These are phyloP conservation scores for Agaricales sp. DNA, from an alignment of 1,284 basidiomycete species.

Conservation along the genomic window DNA sequence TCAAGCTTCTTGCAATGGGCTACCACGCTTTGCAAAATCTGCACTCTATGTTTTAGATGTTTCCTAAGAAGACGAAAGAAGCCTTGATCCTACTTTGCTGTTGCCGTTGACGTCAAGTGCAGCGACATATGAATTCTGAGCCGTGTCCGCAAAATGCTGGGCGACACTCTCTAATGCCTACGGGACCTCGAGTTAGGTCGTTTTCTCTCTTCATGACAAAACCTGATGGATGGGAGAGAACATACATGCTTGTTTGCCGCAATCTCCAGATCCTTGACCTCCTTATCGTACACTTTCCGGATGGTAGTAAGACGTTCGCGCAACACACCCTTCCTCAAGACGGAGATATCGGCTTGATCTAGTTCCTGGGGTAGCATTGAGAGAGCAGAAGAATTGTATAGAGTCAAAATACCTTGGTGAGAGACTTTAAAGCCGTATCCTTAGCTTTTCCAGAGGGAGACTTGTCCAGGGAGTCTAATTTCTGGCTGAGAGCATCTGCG, in stretches of 20 bases:
- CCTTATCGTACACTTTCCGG: conserved; percentile 81
- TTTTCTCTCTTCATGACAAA: not conserved
- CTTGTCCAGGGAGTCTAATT: conserved; percentile 57
- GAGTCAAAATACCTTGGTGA: conserved; percentile 59
- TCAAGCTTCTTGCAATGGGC: conserved; percentile 67
- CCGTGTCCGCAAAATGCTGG: conserved; percentile 70
- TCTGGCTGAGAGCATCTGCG: conserved; percentile 56
- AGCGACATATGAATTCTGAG: conserved; percentile 62
- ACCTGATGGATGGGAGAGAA: conserved; percentile 5
- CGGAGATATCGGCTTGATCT: conserved; percentile 82
- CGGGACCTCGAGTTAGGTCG: conserved; percentile 5
- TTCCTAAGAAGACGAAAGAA: not conserved
- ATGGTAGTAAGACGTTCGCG: conserved; percentile 65
- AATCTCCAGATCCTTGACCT: conserved; percentile 75
- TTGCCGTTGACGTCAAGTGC: conserved; percentile 71
- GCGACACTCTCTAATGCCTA: conserved; percentile 67
- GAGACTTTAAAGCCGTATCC: conserved; percentile 78
- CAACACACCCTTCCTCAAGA: conserved; percentile 75
- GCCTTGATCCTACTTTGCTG: conserved; percentile 48
- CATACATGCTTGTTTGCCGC: conserved; percentile 72
- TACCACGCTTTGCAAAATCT: conserved; percentile 73
- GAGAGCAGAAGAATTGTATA: not conserved
- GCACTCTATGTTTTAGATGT: conserved; percentile 13
- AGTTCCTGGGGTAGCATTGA: conserved; percentile 53
- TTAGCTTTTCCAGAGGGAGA: conserved; percentile 68